Evolutionary conservation across 2,329 filamentous ascomycete genomes (phyloP), one percentile per base, ranked within the genome.

Genomic region (Chaetomium globosum): DNA sequence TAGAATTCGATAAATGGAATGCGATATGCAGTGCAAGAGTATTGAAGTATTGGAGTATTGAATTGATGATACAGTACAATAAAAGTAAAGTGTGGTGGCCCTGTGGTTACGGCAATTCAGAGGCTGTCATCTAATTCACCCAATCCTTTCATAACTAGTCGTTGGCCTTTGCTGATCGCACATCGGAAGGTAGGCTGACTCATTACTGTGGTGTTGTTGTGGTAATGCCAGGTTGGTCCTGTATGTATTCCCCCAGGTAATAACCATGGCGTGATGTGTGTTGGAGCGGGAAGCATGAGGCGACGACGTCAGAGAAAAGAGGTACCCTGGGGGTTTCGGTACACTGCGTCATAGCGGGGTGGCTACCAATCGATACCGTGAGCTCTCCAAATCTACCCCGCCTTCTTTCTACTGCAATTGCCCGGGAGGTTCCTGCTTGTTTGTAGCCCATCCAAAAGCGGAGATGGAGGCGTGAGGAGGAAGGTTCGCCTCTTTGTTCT

Each of bases 261-360:
- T 43, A 10, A 36, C 3, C 39, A 43, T n/a, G 39, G 39, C 16
- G 16, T 43, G 39, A 2, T 19, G 39, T n/a, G 39, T 19, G 36
- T 39, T 39, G 36, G 36, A 48, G 16, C 46, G 7, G 19, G 8
- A 48, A 48, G 46, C n/a, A 23, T n/a, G 46, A 5, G 53, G 30
- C 48, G 61, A 33, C 26, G 54, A 51, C 53, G 53, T 21, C 31
- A 51, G 39, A 43, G 39, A 43, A n/a, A 13, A 39, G 13, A 39
- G 26, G 54, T 63, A 49, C 39, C 49, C 31, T 59, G 21, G 13
- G 2, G 12, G 51, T 60, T 39, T 6, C 43, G 21, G 7, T 31
- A 26, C 55, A 43, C 60, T 63, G 60, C 64, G 64, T 66, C 64
- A 66, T 66, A 52, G 64, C 51, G 64, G 64, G 64, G 60, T 28